These are phyloP conservation scores for Paecilomyces formosus DNA, from an alignment of 2,329 filamentous ascomycete species.

Conservation along the genomic window DNA sequence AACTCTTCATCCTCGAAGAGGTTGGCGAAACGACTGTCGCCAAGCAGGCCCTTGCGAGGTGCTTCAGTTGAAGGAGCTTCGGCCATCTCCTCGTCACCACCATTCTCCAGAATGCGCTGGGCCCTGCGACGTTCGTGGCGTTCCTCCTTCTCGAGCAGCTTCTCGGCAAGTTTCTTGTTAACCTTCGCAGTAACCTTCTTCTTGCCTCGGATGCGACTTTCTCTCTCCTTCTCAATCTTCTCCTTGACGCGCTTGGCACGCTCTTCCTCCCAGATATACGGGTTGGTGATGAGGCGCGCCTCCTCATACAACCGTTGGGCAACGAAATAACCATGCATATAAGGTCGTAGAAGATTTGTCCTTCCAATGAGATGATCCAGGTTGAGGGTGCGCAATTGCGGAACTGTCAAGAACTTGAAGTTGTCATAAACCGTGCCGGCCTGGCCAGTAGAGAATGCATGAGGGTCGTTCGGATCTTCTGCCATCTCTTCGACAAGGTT, in stretches of 20 bases:
- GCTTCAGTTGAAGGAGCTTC: conserved; percentile 16
- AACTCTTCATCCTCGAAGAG: conserved; percentile 94
- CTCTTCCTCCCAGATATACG: conserved; percentile 89
- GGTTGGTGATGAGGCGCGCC: conserved; percentile 84
- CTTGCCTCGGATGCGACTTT: conserved; percentile 83
- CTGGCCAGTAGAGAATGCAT: conserved; percentile 38
- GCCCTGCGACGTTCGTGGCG: conserved; percentile 42
- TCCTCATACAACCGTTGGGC: conserved; percentile 93
- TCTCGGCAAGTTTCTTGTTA: conserved; percentile 63
- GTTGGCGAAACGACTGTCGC: conserved; percentile 77
- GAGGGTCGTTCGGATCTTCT: conserved; percentile 62
- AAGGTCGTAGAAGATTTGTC: conserved; percentile 81
- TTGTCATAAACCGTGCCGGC: conserved; percentile 87
- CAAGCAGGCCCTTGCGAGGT: conserved; percentile 58
- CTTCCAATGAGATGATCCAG: conserved; percentile 84
- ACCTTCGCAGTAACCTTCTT: conserved; percentile 90
- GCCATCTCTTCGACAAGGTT: conserved; percentile 99
- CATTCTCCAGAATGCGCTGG: conserved; percentile 44
- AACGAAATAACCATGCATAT: conserved; percentile 99
- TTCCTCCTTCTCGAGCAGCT: conserved; percentile 53
- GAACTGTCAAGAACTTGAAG: conserved; percentile 92
- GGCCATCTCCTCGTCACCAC: conserved; percentile 44
- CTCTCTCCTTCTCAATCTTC: conserved; percentile 95
- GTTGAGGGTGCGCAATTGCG: conserved; percentile 78
- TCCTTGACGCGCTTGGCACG: conserved; percentile 84